Conservation (phyloP, 805 yeast genomes). For the Kregervanrija pseudodelftensis region DNA sequence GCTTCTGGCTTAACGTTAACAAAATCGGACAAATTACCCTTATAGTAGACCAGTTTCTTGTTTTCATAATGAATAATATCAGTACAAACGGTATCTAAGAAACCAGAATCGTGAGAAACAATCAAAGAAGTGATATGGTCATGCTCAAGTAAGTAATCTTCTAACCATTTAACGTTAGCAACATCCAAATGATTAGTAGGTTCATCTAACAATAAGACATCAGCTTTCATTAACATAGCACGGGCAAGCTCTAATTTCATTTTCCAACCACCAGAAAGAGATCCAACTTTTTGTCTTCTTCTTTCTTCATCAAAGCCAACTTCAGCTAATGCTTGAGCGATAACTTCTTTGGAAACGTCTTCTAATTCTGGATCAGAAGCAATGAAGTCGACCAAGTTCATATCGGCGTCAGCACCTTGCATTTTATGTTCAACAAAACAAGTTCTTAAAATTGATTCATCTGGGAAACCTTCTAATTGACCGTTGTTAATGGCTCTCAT, state of each 20-base stretch:
- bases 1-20: constrained; percentile 94
- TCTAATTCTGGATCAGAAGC: constrained; percentile 80
- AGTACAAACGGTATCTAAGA: constrained; percentile 91
- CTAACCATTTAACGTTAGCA: constrained; percentile 86
- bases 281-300: constrained; percentile 85
- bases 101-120: constrained; percentile 97
- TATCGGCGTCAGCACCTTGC: constrained; percentile 90
- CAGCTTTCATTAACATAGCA: constrained; percentile 97
- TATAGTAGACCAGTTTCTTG: constrained; percentile 89
- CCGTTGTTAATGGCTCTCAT: constrained; percentile 97
- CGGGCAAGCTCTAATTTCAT: constrained; percentile 98
- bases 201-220: constrained; percentile 88
- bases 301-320: constrained; percentile 93
- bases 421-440: constrained; percentile 96
- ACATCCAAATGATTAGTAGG: constrained; percentile 99
- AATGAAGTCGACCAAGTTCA: constrained; percentile 82
- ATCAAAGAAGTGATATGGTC: constrained; percentile 87
- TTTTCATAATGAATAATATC: constrained; percentile 95
- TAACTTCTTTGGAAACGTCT: constrained; percentile 57
- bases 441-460: constrained; percentile 75
- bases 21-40: constrained; percentile 90
- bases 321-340: constrained; percentile 64
- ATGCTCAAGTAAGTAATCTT: constrained; percentile 77
- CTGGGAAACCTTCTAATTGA: constrained; percentile 96
- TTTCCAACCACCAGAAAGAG: constrained; percentile 98